Percentiles rank a stretch among this genome's conserved stretches.
These are phyloP conservation scores for Zygoascus ofunaensis DNA, from an alignment of 805 yeast species.

Conservation along the genomic window DNA sequence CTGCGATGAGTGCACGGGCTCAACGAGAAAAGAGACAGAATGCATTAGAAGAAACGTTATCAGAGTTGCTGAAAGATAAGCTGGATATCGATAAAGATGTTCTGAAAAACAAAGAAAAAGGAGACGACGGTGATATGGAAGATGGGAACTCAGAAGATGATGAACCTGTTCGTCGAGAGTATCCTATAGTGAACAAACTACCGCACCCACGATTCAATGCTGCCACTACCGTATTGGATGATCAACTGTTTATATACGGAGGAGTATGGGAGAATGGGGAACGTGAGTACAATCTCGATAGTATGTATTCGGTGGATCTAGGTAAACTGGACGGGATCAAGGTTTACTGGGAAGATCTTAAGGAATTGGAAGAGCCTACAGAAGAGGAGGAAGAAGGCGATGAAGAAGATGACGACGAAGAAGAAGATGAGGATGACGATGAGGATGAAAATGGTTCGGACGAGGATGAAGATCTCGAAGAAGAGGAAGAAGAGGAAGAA, in stretches of 20 bases:
- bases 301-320: slow-evolving; percentile 77
- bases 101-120: slow-evolving; percentile 33
- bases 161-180: slow-evolving; percentile 35
- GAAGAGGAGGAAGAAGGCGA: slow-evolving; percentile 37
- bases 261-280: slow-evolving; percentile 89
- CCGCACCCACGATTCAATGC: slow-evolving; percentile 92
- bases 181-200: slow-evolving; percentile 48
- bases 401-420: slow-evolving; percentile 40
- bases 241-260: slow-evolving; percentile 73
- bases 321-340: slow-evolving; percentile 81
- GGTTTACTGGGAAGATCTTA: slow-evolving; percentile 81
- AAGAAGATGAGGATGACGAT: slow-evolving; percentile 64
- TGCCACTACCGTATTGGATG: slow-evolving; percentile 75
- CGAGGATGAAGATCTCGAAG: slow-evolving; percentile 45
- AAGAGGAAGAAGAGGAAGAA: slow-evolving; percentile 60
- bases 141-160: slow-evolving; percentile 33
- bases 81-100: slow-evolving; percentile 24
- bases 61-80: slow-evolving; percentile 29
- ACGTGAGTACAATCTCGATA: slow-evolving; percentile 72
- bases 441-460: slow-evolving; percentile 62
- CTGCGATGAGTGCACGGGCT: slow-evolving; percentile 30
- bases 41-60: slow-evolving; percentile 74
- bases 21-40: slow-evolving; percentile 46
- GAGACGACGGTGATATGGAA: slow-evolving; percentile 13
- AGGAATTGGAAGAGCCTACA: slow-evolving; percentile 36